Percentiles rank a stretch among this genome's conserved stretches.
Evolutionary conservation across 2,329 filamentous ascomycete genomes (phyloP).

Genomic region (Teratosphaeria zuluensis): DNA sequence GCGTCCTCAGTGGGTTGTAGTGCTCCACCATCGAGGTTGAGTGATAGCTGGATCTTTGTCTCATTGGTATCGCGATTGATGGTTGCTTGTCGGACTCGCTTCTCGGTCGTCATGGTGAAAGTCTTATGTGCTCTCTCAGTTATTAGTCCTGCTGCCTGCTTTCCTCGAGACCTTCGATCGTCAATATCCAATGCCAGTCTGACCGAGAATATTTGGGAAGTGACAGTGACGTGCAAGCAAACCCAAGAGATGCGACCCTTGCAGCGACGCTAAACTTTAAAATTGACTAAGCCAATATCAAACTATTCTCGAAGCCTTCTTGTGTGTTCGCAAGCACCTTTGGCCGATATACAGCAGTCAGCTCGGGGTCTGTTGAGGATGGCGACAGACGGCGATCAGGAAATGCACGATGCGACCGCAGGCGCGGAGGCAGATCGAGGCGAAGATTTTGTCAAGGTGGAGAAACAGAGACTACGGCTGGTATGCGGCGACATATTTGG

Average conservation of each 20-base stretch:
- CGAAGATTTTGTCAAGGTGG: slow-evolving; percentile 18
- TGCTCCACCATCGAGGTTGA: slow-evolving; percentile 85
- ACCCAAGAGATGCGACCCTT: slow-evolving; percentile 6
- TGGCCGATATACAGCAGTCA: neutral
- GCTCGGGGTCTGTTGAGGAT: slow-evolving; percentile 3
- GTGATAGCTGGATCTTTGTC: slow-evolving; percentile 86
- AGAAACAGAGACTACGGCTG: slow-evolving; percentile 37
- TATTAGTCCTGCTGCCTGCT: neutral
- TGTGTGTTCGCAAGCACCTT: neutral
- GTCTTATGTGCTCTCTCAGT: neutral
- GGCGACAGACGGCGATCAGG: slow-evolving; percentile 20
- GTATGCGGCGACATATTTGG: slow-evolving; percentile 22
- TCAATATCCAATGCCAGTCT: neutral
- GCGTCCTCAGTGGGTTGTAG: slow-evolving; percentile 29
- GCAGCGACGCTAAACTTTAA: slow-evolving; percentile 8
- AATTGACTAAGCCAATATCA: neutral
- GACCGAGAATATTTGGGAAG: neutral
- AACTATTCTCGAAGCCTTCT: neutral
- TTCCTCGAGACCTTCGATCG: neutral
- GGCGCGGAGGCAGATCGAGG: slow-evolving; percentile 39
- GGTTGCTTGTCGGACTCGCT: slow-evolving; percentile 55
- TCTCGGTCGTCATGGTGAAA: slow-evolving; percentile 17
- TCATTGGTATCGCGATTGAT: slow-evolving; percentile 91
- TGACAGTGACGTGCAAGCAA: neutral
- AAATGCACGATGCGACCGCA: slow-evolving; percentile 29